Base-by-base conservation (phyloP, 306 rosid species). In the Rosa persica region DNA sequence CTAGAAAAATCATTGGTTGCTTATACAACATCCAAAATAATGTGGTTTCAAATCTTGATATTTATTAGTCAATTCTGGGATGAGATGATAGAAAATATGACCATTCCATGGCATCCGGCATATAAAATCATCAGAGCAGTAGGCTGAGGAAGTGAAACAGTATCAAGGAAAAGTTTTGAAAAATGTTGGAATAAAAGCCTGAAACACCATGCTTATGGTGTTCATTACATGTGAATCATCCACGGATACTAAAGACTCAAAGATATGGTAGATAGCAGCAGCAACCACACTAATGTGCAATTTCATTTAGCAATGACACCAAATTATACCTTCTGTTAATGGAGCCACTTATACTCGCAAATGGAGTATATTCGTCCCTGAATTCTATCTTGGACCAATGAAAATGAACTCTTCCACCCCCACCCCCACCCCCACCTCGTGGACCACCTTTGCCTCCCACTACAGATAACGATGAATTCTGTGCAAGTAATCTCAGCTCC, bases 401-500 rank as follows among this genome's bases (percentile, higher is more conserved):
- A 84, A 95, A 95, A 89, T 95, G 98, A 86, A 92, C 85, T 89
- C 98, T 87, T 84, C 98, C 98, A 79, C 98, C 98, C 62, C 98
- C 98, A 65, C 98, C 98, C 2, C 98, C 98, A 8, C 98, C 98
- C 7, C 98, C 98, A 61, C 98, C 98, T 75, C 81, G 87, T 23
- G 90, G 82, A 74, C 98, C 93, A 83, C 98, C 98, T 76, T 82
- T 87, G 55, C 98, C 98, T 70, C 98, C 98, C 74, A 84, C 80
- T 78, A 87, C 90, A 73, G 97, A 89, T 77, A 95, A 83, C 81
- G 91, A 87, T 81, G 98, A 95, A 76, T 86, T 84, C 78, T 81
- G 84, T 82, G 86, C 80, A 82, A 95, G 90, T 74, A 74, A 40
- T 82, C 83, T 78, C 55, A 95, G 93, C 80, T 89, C 98, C 80